Base-by-base conservation (phyloP, 2,329 filamentous ascomycete species). In the Nemania diffusa region DNA sequence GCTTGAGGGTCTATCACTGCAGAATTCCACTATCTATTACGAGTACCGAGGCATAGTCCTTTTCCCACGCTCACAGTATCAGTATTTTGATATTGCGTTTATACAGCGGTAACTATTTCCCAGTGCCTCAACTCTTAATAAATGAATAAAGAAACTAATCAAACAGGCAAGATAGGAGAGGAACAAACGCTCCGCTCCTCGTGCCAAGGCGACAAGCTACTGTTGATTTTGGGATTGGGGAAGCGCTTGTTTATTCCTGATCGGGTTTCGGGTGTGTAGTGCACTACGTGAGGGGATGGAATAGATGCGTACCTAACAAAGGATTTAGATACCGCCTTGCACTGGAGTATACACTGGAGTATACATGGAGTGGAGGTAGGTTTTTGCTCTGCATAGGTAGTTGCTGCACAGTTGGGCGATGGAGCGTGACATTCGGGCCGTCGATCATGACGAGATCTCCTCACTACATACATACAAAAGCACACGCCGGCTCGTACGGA, bases 351-450 rank as follows among this genome's bases (percentile, higher is more conserved):
- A 27, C 46, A n/a, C n/a, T n/a, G n/a, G n/a, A n/a, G n/a, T n/a
- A n/a, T n/a, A n/a, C n/a, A n/a, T n/a, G n/a, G n/a, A n/a, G n/a
- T n/a, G 29, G 17, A 37, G 13, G 24, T 20, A 48, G 40, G 52
- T 55, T 55, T n/a, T 62, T 48, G 24, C 42, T 40, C 29, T 62
- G n/a, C 29, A 29, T 52, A 32, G 50, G 27, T 40, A 55, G 40
- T 32, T 57, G 44, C 46, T 57, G 34, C 52, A 37, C 44, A 34
- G 50, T 51, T 42, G 26, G 40, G 27, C 66, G 59, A 59, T 51
- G 63, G 62, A 66, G 62, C 58, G 63, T 68, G 24, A 51, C 58
- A 63, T 66, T 66, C 62, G 62, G 66, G 42, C 57, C 44, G 55
- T 62, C 32, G 50, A 61, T 53, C 56, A 61, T 60, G 61, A 64